These are phyloP conservation scores for Loxodes magnus DNA, from an alignment of 73 alveolate genomes.

Conservation along the genomic window DNA sequence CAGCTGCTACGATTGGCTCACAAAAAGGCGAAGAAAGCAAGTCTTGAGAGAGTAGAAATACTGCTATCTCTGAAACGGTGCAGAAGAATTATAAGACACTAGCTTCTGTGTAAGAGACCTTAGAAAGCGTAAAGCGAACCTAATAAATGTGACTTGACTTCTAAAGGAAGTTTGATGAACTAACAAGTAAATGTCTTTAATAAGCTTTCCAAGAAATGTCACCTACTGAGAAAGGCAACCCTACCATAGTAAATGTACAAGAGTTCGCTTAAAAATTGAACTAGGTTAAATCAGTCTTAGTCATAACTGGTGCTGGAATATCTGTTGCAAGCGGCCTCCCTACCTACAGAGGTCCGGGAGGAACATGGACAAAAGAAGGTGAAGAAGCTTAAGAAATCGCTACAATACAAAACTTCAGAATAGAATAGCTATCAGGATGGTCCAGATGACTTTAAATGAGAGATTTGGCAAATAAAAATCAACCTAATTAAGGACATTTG, in stretches of 20 bases:
- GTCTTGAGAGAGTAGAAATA: too few relatives aligned
- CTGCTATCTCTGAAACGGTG: too few relatives aligned
- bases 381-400: not conserved
- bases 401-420: not conserved
- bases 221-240: too few relatives aligned
- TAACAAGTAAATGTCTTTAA: too few relatives aligned
- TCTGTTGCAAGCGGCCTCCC: constrained; percentile 11
- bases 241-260: not conserved
- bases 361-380: constrained; percentile 11
- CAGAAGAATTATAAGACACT: too few relatives aligned
- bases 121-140: too few relatives aligned
- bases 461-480: not conserved
- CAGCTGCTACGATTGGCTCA: too few relatives aligned
- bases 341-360: constrained; percentile 7
- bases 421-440: not conserved
- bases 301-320: constrained; percentile 12
- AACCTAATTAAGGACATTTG: not conserved
- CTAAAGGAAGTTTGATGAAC: too few relatives aligned
- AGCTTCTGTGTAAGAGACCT: too few relatives aligned
- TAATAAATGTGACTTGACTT: too few relatives aligned
- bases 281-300: not conserved
- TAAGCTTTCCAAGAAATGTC: too few relatives aligned
- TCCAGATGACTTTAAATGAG: not conserved
- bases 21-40: too few relatives aligned
- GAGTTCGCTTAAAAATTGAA: not conserved